Base-by-base conservation (phyloP, 129 eudicot species). In the Artemisia annua region DNA sequence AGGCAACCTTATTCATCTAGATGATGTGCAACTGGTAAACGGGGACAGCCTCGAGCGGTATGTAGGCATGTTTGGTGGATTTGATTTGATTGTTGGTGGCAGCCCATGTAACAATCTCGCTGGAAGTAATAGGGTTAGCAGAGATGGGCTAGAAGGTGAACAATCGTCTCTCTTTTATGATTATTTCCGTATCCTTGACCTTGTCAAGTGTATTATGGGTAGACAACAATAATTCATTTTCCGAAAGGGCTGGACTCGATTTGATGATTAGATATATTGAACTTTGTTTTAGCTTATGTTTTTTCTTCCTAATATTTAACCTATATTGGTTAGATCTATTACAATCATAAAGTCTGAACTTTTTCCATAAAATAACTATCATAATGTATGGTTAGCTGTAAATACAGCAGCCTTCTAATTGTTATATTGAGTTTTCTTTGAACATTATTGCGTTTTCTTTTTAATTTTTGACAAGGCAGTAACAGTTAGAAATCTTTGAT, bases 91-190 rank as follows among this genome's bases (percentile, higher is more conserved):
- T 8, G 78, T 94, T 30, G 97, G 98, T 46, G 98, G 97, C 4
- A 90, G 97, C 44, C 98, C 98, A 0, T 94, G 98, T 64, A 94
- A 94, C 54, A 94, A 94, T 67, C 85, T 94, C 7, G 98, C 98
- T 0, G 98, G 98, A 1, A 90, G 97, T 63, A 94, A 94, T 50
- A 72, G 98, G 71, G 92, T 87, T 1, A 86, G 92, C 79, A 82
- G 98, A 60, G 98, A 94, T 51, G 98, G 98, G 3, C 84, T 90
- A 17, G 98, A 94, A 69, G 98, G 98, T 0, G 84, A 84, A 65
- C 89, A 94, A 0, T 94, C 98, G 2, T 74, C 97, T 0, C 85
- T 94, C 1, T 94, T 94, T 48, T 94, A 76, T 63, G 97, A 94
- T 54, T 94, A 86, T 74, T 80, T 82, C 48, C 87, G 98, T 9